These are phyloP conservation scores for Ziziphus jujuba DNA, from an alignment of 306 rosid species.

Conservation along the genomic window DNA sequence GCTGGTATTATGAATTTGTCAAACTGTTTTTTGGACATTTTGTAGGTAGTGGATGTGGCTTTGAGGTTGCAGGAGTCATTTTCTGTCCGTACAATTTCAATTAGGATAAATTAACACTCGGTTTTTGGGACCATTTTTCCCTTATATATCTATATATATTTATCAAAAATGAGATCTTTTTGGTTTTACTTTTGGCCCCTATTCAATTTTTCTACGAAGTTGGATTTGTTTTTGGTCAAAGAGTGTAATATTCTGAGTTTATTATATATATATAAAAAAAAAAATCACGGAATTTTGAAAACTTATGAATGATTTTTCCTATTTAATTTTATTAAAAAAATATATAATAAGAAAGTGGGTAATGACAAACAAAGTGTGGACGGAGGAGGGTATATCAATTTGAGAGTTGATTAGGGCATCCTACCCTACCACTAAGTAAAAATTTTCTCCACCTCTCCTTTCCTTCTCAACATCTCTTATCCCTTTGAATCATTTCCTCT, in stretches of 20 bases:
- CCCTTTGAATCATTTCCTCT: constrained; percentile 66
- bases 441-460: constrained; percentile 45
- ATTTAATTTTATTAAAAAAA: background rate
- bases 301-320: background rate
- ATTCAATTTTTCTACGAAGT: background rate
- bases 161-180: background rate
- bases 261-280: background rate
- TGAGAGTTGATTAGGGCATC: constrained; percentile 76
- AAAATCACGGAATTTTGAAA: constrained; percentile 8
- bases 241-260: background rate
- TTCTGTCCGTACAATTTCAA: constrained; percentile 21
- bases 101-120: constrained; percentile 7
- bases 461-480: constrained; percentile 49
- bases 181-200: background rate
- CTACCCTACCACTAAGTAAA: constrained; percentile 77
- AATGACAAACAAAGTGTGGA: constrained; percentile 32
- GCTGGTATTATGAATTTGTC: background rate
- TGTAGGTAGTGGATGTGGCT: background rate
- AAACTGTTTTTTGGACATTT: background rate
- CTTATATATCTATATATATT: background rate
- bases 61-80: constrained; percentile 36
- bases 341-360: constrained; percentile 1
- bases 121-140: constrained; percentile 17
- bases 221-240: constrained; percentile 3
- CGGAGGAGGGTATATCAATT: background rate